Base-by-base conservation (phyloP, 805 yeast species). In the Wickerhamomyces bovis region DNA sequence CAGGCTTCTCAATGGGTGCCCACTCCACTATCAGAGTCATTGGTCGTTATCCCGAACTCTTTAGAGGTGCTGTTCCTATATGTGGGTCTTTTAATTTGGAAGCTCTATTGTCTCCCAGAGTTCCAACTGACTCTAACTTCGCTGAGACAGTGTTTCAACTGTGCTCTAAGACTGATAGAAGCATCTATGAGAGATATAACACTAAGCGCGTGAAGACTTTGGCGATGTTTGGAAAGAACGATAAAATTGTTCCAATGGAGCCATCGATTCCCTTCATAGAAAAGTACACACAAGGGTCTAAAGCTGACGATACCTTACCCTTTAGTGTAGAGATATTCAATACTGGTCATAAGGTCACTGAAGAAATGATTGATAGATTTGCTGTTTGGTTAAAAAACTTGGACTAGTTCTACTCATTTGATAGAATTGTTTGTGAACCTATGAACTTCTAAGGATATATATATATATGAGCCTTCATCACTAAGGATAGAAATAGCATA, bases 1-100 rank as follows among this genome's bases (percentile, higher is more conserved):
- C 51, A 18, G 63, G 63, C 22, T 57, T 53, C 13, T 58, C 63
- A 1, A 48, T 58, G 55, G 61, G 63, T 18, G 63, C 52, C 2
- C 63, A 58, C 40, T 40, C 45, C 2, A 43, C 52, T 2, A 50
- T 57, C 12, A 50, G 60, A 43, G 44, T 49, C 12, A 52, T 44
- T 6, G 47, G 31, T 3, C 40, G 44, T 33, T 48, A 45, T 21
- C 55, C 56, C 5, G 44, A 43, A 1, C 25, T 46, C 10, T 51
- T 52, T 39, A 51, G 53, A 25, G 58, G 47, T 30, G 47, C 49
- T 2, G 43, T 56, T 6, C 58, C 61, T 2, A 51, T 58, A 30
- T 53, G 57, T 39, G 61, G 61, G 2, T 45, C 44, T 15, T 57
- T 53, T 41, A 58, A 58, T 20, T 25, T 58, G 31, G 39, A 56